phyloP scores from a whole-genome alignment of 495 filamentous ascomycete genomes.

The Penicillium goetzii region DNA sequence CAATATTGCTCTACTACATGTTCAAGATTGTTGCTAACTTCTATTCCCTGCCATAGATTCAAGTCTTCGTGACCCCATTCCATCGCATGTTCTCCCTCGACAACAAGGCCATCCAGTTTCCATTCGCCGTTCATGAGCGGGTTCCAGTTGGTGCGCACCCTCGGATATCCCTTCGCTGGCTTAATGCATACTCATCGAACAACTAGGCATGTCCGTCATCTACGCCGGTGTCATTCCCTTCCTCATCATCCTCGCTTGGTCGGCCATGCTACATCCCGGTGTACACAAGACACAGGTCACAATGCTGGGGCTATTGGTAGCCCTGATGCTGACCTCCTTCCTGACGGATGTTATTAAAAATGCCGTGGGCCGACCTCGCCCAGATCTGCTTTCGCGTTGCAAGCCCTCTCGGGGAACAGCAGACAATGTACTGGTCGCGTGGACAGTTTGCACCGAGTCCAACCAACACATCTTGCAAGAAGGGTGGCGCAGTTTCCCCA shows the following conservation, averaged over 20 bases:
- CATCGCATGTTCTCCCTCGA: slow-evolving; percentile 77
- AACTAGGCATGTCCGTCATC: slow-evolving; percentile 68
- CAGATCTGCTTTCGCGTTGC: slow-evolving; percentile 89
- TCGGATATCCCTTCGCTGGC: background rate
- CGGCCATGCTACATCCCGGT: slow-evolving; percentile 59
- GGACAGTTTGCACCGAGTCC: slow-evolving; percentile 79
- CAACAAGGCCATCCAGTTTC: slow-evolving; percentile 81
- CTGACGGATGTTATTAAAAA: slow-evolving; percentile 94
- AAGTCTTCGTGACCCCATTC: slow-evolving; percentile 79
- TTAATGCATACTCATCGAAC: slow-evolving; percentile 9
- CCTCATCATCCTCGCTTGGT: slow-evolving; percentile 64
- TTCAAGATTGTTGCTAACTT: slow-evolving; percentile 1
- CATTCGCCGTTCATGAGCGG: slow-evolving; percentile 81
- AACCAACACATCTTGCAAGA: slow-evolving; percentile 81
- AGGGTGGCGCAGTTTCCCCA: slow-evolving; percentile 92
- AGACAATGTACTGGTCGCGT: slow-evolving; percentile 66
- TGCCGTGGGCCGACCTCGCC: slow-evolving; percentile 83
- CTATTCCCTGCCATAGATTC: slow-evolving; percentile 50
- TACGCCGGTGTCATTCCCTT: slow-evolving; percentile 77
- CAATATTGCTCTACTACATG: background rate
- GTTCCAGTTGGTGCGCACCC: slow-evolving; percentile 71
- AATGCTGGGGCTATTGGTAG: slow-evolving; percentile 75
- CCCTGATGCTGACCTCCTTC: slow-evolving; percentile 76
- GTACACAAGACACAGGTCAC: slow-evolving; percentile 86
- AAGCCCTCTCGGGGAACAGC: slow-evolving; percentile 69